Percentiles rank a stretch among this genome's conserved stretches.
phyloP scores from a whole-genome alignment of 495 filamentous ascomycete species.

The Extremus antarcticus region DNA sequence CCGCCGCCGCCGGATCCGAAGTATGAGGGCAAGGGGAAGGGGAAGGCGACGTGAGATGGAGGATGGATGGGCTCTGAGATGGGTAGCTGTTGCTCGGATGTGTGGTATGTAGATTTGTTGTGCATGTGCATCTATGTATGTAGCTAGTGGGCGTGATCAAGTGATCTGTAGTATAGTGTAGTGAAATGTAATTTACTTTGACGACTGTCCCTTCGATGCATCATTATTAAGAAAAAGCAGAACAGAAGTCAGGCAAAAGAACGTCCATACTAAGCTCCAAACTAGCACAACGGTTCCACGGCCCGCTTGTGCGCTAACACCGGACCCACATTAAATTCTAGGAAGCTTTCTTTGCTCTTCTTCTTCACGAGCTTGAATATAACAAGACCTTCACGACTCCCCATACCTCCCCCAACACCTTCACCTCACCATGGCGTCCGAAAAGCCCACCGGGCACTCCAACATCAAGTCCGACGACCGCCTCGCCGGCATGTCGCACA shows the following conservation, averaged over 20 bases:
- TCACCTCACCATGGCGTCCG: background rate
- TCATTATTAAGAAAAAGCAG: background rate
- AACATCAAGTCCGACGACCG: constrained; percentile 19
- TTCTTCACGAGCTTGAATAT: too few species aligned
- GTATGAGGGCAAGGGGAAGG: background rate
- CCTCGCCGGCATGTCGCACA: constrained; percentile 41
- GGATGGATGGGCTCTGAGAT: background rate
- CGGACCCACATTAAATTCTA: too few species aligned
- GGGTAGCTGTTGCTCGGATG: background rate
- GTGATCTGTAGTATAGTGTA: too few species aligned
- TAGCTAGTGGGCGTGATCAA: too few species aligned
- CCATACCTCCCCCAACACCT: background rate
- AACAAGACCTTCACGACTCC: background rate
- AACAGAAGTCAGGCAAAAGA: too few species aligned
- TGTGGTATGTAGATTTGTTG: too few species aligned
- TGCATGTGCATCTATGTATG: background rate
- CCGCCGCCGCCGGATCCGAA: background rate
- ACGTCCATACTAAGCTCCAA: too few species aligned
- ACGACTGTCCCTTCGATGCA: background rate
- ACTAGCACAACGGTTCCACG: too few species aligned
- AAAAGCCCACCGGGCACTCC: background rate
- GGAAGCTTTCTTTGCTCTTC: too few species aligned
- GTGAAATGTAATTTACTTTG: background rate
- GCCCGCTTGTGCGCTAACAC: too few species aligned
- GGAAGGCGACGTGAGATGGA: background rate